phyloP scores from a whole-genome alignment of 2,329 filamentous ascomycete genomes.

The Pseudogymnoascus pannorum region DNA sequence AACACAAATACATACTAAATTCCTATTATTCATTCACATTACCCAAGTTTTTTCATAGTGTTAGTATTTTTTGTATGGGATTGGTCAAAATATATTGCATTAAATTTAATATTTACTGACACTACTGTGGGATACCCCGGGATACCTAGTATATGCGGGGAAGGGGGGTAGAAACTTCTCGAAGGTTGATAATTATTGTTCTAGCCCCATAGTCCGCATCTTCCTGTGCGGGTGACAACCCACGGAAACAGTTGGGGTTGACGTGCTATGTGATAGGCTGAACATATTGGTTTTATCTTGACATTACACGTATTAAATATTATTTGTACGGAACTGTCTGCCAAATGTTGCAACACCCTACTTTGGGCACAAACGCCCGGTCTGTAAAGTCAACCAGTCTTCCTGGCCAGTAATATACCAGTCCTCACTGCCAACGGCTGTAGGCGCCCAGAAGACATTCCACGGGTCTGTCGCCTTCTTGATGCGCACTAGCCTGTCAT shows the following conservation, averaged over 20 bases:
- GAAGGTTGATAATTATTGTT: neutral
- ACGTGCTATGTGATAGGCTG: neutral
- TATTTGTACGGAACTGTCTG: constrained; percentile 1
- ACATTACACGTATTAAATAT: neutral
- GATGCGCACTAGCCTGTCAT: constrained; percentile 14
- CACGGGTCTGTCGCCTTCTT: constrained; percentile 17
- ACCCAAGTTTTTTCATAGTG: neutral
- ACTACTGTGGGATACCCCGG: neutral
- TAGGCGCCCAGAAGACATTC: constrained; percentile 15
- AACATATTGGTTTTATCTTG: neutral
- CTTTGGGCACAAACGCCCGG: neutral
- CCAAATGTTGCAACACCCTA: neutral
- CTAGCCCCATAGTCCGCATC: neutral
- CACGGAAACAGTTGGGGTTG: neutral
- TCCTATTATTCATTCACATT: neutral
- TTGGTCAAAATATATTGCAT: neutral
- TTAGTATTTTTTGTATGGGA: neutral
- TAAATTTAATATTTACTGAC: neutral
- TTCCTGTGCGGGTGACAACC: neutral
- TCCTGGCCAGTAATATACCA: constrained; percentile 4
- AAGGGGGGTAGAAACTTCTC: neutral
- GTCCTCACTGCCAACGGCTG: constrained; percentile 15
- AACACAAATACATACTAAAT: neutral
- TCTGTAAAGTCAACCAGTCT: neutral
- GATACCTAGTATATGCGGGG: neutral